Base-by-base conservation (phyloP, 2,329 filamentous ascomycete species). In the Trichoderma breve region DNA sequence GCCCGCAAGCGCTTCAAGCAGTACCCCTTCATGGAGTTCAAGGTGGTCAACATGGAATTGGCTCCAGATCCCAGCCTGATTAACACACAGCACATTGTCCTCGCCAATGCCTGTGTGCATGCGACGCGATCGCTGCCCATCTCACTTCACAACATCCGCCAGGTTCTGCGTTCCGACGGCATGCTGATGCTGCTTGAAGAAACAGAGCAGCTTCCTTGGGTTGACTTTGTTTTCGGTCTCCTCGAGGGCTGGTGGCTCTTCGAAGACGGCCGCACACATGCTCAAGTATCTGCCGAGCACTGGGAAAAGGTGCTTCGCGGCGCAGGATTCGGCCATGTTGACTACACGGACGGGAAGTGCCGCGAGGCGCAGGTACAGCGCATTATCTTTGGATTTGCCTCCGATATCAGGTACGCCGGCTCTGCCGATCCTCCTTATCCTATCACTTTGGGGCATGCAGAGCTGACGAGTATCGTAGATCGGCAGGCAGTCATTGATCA, bases 221-320 rank as follows among this genome's bases (percentile, higher is more conserved):
- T 80, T 11, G 78, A 82, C 63, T 30, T 82, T 0, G 74, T 80
- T 6, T 80, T 78, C 58, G 81, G 80, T 1, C 72, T 79, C 3
- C 73, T 82, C 0, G 81, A 82, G 11, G 81, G 81, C 3, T 82
- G 80, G 81, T 81, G 80, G 80, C 69, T 78, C 1, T 79, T 74
- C 58, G 69, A 75, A 26, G 74, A 75, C 55, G 73, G 66, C n/a
- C 61, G 73, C 1, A 26, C n/a, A 3, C 64, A 75, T 26, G 74
- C 72, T 8, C 12, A 75, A 5, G 43, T 34, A 18, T 43, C 57
- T 9, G 74, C 74, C 47, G 18, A 21, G n/a, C n/a, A 26, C 9
- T 75, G 74, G 74, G 34, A 74, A 63, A 60, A 12, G 24, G 69
- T 69, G 6, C 53, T 76, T 26, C 57, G 61, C 18, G 34, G 51